Conservation (phyloP, 768 basidiomycete genomes). For the Mycena rebaudengoi region DNA sequence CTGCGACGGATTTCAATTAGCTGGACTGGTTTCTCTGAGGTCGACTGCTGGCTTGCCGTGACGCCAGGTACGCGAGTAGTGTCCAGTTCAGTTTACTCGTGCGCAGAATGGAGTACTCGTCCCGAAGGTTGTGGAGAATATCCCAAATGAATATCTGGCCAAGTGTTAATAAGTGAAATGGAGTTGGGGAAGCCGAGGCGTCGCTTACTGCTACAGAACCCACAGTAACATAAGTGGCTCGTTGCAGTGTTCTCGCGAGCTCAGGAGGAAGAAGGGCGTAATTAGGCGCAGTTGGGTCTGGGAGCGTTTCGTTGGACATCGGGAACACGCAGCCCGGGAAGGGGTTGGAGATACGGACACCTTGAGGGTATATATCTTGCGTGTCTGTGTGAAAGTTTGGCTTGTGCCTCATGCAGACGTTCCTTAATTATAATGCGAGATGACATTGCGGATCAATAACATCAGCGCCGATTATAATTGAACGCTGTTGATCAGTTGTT, state of each 20-base stretch:
- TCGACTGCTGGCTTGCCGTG: neutral
- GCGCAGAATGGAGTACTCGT: slow-evolving; percentile 32
- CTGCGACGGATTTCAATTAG: slow-evolving; percentile 14
- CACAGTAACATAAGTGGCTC: neutral
- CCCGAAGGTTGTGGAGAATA: slow-evolving; percentile 30
- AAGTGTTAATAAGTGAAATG: neutral
- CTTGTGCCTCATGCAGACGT: no score
- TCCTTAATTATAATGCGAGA: no score
- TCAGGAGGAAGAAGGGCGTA: neutral
- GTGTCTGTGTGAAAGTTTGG: no score
- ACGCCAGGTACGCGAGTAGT: slow-evolving; percentile 32
- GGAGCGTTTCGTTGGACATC: neutral
- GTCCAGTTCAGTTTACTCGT: slow-evolving; percentile 20
- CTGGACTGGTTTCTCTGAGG: neutral
- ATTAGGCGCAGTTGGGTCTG: neutral
- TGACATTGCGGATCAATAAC: no score
- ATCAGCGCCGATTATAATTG: no score
- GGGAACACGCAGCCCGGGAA: no score
- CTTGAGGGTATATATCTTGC: no score
- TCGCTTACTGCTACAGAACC: neutral
- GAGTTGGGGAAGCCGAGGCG: neutral
- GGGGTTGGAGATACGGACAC: no score
- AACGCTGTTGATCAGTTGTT: no score
- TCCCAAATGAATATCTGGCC: slow-evolving; percentile 38
- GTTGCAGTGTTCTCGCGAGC: neutral